Evolutionary conservation across 192 early-diverging fungal genomes (phyloP), one percentile per base, ranked within the genome.

Genomic region (Entophlyctis luteolus): DNA sequence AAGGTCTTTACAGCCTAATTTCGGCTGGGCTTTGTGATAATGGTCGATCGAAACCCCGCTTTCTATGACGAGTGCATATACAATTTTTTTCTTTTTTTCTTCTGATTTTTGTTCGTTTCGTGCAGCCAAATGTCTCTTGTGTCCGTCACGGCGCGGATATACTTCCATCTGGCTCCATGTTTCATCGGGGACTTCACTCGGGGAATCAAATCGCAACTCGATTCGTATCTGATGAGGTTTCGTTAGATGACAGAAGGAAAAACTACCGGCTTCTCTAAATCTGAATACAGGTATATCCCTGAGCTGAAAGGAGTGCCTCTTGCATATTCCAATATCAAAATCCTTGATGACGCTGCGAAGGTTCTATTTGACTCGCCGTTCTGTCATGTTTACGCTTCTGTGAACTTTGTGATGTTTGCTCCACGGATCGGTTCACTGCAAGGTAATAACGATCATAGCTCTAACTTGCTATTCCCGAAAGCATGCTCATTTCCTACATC

Each of bases 231-330:
- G 16, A 88, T 88, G 86, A 85, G 83, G 88, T 89, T 42, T 42
- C 10, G n/a, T n/a, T n/a, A 68, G 48, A 14, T 14, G n/a, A 10
- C 10, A 45, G n/a, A n/a, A n/a, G n/a, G 42, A 10, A 45, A n/a
- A 45, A 10, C n/a, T n/a, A n/a, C 12, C 42, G 10, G 42, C 12
- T 45, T 10, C 12, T 45, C 42, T 10, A 45, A 10, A 45, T 45
- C n/a, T 10, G n/a, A 14, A 14, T 45, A 14, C 36, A 92, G 89
- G 71, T 90, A 90, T 76, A 83, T 95, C 48, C 87, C 89, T 18
- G 89, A 93, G 68, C 80, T 96, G 3, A 87, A 90, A 55, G 93
- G 94, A 37, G 88, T 98, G 34, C 86, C 95, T 3, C 71, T 98
- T 4, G 75, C 89, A 0, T 95, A 92, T 74, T 81, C 86, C 1